Evolutionary conservation across 371 early-diverging fungal genomes (phyloP).

Genomic region (Mucor saturninus): DNA sequence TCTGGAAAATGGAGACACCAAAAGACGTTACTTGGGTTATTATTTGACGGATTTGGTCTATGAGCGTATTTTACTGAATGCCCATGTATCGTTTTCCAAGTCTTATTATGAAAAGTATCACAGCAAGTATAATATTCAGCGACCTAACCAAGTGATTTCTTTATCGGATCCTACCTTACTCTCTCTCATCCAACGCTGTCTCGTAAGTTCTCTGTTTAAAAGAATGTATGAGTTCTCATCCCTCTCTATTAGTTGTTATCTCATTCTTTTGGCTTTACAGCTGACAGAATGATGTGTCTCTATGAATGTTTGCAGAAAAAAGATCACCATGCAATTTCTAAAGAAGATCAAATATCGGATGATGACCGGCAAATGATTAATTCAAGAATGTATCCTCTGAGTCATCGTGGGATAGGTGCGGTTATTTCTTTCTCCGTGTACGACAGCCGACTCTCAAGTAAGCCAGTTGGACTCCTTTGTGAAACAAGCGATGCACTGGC

Average conservation of each 20-base stretch:
- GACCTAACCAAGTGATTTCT: not conserved
- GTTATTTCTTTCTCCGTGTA: slow-evolving; percentile 19
- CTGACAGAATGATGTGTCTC: slow-evolving; percentile 12
- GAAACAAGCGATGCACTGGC: not conserved
- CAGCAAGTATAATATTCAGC: not conserved
- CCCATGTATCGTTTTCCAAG: slow-evolving; percentile 25
- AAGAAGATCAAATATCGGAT: slow-evolving; percentile 10
- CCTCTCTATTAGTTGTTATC: too few relatives aligned
- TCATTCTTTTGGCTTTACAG: slow-evolving; percentile 6
- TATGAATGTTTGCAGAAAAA: not conserved
- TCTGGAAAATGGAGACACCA: slow-evolving; percentile 21
- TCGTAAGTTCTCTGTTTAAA: slow-evolving; percentile 9
- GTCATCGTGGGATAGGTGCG: slow-evolving; percentile 16
- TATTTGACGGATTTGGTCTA: slow-evolving; percentile 10
- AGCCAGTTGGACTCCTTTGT: too few relatives aligned
- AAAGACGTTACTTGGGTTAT: slow-evolving; percentile 26
- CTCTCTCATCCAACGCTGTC: slow-evolving; percentile 13
- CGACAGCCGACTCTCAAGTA: not conserved
- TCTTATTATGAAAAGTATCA: slow-evolving; percentile 15
- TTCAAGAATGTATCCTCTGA: slow-evolving; percentile 19
- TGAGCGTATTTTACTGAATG: slow-evolving; percentile 22
- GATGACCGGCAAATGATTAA: slow-evolving; percentile 34
- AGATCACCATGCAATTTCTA: not conserved
- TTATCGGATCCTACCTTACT: not conserved
- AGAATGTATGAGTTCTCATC: slow-evolving; percentile 11